These are phyloP conservation scores for Dimocarpus longan DNA, from an alignment of 345 rosid genomes.

Conservation along the genomic window DNA sequence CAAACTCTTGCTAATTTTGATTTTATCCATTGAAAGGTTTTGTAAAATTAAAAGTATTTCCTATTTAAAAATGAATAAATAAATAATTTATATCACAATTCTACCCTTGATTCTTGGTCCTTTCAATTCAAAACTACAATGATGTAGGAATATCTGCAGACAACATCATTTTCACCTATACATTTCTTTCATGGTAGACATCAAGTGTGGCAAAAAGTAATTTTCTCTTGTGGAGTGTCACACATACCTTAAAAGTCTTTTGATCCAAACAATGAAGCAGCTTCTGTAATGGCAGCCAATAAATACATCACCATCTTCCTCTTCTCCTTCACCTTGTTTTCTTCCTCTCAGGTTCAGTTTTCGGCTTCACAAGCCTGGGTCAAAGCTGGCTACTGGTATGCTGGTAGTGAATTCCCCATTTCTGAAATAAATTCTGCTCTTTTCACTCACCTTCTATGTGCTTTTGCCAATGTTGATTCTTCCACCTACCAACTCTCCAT, in stretches of 20 bases:
- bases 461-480: slow-evolving; percentile 17
- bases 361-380: slow-evolving; percentile 16
- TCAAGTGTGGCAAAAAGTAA: background rate
- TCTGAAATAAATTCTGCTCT: slow-evolving; percentile 18
- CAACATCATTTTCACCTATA: no score
- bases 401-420: background rate
- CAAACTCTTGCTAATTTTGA: no score
- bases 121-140: no score
- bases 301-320: background rate
- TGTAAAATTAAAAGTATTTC: no score
- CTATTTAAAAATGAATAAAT: no score
- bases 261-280: background rate
- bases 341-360: background rate
- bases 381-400: slow-evolving; percentile 18
- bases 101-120: no score
- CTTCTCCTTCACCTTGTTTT: background rate
- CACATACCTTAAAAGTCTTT: no score
- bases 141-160: no score
- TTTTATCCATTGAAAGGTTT: no score
- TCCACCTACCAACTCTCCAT: slow-evolving; percentile 17
- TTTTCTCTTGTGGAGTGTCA: background rate
- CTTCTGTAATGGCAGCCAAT: slow-evolving; percentile 1
- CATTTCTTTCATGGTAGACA: no score
- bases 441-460: slow-evolving; percentile 24
- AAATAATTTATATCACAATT: no score